Evolutionary conservation across 208 protist genomes (phyloP).

Genomic region (Vickermania spadyakhi): DNA sequence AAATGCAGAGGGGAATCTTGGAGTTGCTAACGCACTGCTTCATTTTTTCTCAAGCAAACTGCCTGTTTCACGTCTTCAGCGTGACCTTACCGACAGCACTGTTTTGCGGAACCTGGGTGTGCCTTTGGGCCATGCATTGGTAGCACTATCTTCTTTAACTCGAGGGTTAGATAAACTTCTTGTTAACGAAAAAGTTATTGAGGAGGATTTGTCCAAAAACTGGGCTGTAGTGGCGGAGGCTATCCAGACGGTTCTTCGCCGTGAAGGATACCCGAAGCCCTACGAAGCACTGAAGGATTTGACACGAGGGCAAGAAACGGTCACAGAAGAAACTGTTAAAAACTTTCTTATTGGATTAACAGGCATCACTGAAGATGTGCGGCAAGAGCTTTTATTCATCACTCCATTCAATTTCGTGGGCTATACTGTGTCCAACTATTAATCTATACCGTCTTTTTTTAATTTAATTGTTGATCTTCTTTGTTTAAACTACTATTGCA

Average conservation of each 20-base stretch:
- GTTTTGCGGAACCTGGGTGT: slow-evolving; percentile 93
- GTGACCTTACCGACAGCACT: slow-evolving; percentile 94
- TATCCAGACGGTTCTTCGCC: slow-evolving; percentile 93
- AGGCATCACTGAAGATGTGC: slow-evolving; percentile 81
- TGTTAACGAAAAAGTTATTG: slow-evolving; percentile 60
- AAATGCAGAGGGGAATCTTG: slow-evolving; percentile 95
- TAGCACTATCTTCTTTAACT: slow-evolving; percentile 82
- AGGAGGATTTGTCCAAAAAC: slow-evolving; percentile 81
- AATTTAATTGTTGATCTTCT: too few relatives aligned
- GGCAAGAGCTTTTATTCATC: slow-evolving; percentile 79
- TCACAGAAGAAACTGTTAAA: slow-evolving; percentile 60
- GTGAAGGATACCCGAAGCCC: slow-evolving; percentile 85
- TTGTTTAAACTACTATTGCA: too few relatives aligned
- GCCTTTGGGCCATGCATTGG: slow-evolving; percentile 79
- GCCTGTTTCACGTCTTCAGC: slow-evolving; percentile 92
- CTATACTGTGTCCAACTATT: slow-evolving; percentile 39
- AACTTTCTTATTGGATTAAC: slow-evolving; percentile 75
- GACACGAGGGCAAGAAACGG: slow-evolving; percentile 70
- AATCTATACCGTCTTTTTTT: too few relatives aligned
- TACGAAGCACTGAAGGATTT: slow-evolving; percentile 93
- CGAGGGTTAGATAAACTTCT: slow-evolving; percentile 88
- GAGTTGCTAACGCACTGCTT: slow-evolving; percentile 90
- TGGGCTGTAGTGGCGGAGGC: slow-evolving; percentile 94
- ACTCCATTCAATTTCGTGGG: slow-evolving; percentile 84
- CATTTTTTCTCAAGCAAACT: slow-evolving; percentile 91